Conservation (phyloP, 208 protist genomes). For the Paratrypanosoma confusum region DNA sequence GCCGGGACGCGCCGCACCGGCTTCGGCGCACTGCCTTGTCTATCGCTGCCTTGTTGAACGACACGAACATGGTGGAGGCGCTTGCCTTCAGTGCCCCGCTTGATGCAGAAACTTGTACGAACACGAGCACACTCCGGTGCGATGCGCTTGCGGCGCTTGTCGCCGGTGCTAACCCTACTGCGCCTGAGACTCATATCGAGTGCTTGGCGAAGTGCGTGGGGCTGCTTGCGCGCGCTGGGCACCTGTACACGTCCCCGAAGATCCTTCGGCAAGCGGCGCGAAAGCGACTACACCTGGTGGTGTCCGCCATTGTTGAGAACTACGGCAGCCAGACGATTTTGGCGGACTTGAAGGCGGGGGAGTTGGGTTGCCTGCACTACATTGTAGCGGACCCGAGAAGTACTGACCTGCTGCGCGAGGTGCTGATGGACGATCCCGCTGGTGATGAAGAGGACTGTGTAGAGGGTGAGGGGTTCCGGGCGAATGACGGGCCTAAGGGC, state of each 20-base stretch:
- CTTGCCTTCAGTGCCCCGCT: conserved; percentile 24
- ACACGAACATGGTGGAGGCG: conserved; percentile 28
- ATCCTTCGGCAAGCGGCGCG: conserved; percentile 31
- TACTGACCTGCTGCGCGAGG: conserved; percentile 29
- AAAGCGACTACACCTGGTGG: conserved; percentile 24
- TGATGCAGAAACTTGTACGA: conserved; percentile 6
- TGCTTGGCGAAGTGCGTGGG: conserved; percentile 28
- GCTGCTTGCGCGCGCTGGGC: conserved; percentile 31
- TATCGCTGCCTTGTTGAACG: conserved; percentile 40
- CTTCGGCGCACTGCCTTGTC: conserved; percentile 22
- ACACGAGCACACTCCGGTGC: conserved; percentile 12
- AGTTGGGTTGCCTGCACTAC: conserved; percentile 44
- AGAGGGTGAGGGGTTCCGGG: too few relatives aligned
- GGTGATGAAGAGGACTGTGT: too few relatives aligned
- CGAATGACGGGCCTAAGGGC: too few relatives aligned
- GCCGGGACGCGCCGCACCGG: conserved; percentile 1
- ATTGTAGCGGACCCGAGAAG: conserved; percentile 19
- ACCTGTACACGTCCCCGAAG: conserved; percentile 32
- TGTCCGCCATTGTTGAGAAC: conserved; percentile 34
- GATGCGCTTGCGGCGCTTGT: conserved; percentile 49
- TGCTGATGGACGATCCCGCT: conserved; percentile 22
- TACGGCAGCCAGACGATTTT: conserved; percentile 37
- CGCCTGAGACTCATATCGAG: conserved; percentile 12
- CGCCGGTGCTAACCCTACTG: conserved; percentile 6
- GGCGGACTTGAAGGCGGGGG: conserved; percentile 25